These are phyloP conservation scores for Clohesyomyces aquaticus DNA, from an alignment of 495 filamentous ascomycete genomes.

Conservation along the genomic window DNA sequence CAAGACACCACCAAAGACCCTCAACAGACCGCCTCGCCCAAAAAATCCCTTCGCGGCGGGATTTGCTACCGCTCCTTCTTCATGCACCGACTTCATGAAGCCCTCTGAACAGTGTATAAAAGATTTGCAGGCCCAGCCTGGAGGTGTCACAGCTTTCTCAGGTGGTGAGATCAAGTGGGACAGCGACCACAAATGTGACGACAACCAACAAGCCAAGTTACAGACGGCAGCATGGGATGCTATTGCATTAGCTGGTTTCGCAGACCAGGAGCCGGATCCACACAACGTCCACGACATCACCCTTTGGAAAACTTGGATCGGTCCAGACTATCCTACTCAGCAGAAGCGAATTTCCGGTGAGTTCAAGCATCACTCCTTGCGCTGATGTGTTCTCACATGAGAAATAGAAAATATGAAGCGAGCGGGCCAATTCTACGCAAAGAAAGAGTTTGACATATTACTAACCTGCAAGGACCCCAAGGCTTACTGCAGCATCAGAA, in stretches of 20 bases:
- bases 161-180: slow-evolving; percentile 17
- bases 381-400: neutral
- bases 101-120: slow-evolving; percentile 7
- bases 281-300: slow-evolving; percentile 14
- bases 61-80: neutral
- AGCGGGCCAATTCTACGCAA: neutral
- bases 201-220: neutral
- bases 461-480: slow-evolving; percentile 13
- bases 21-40: neutral
- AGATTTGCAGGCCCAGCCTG: slow-evolving; percentile 6
- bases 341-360: slow-evolving; percentile 10
- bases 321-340: slow-evolving; percentile 10
- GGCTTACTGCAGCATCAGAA: neutral
- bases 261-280: neutral
- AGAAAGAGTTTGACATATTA: slow-evolving; percentile 11
- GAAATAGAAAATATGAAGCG: slow-evolving; percentile 11
- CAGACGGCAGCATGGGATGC: slow-evolving; percentile 13
- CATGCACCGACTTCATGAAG: slow-evolving; percentile 4
- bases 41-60: slow-evolving; percentile 1
- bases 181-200: slow-evolving; percentile 6
- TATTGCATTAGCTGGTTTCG: slow-evolving; percentile 4
- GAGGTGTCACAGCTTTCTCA: slow-evolving; percentile 8
- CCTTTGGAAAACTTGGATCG: slow-evolving; percentile 12
- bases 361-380: neutral
- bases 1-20: slow-evolving; percentile 3